Percentiles rank a stretch among this genome's conserved stretches.
Conservation (phyloP, 176 grass and related monocot species). For the Triticum urartu region DNA sequence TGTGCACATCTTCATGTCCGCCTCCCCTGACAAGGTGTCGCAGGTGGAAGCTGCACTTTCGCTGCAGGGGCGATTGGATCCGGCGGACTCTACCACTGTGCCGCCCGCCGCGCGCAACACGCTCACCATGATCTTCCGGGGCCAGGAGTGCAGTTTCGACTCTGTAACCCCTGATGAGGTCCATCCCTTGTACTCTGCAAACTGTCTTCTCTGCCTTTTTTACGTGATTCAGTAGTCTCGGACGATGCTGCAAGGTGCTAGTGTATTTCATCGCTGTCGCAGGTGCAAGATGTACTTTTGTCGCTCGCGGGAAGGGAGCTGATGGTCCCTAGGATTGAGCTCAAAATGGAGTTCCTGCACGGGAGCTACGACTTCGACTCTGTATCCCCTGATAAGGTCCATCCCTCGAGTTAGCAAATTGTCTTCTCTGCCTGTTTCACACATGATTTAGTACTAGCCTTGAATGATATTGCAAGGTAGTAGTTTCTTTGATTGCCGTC, state of each 20-base stretch:
- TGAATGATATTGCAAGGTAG: background rate
- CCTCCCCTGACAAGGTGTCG: slow-evolving; percentile 87
- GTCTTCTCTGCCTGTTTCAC: background rate
- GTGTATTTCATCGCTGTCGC: background rate
- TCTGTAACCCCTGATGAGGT: slow-evolving; percentile 96
- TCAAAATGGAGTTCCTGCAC: background rate
- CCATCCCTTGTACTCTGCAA: background rate
- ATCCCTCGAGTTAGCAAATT: background rate
- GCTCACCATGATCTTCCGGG: slow-evolving; percentile 91
- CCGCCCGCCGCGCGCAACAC: slow-evolving; percentile 50
- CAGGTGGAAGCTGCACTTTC: slow-evolving; percentile 74
- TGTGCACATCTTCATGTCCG: slow-evolving; percentile 89
- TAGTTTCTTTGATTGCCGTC: background rate
- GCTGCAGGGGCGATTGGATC: slow-evolving; percentile 42
- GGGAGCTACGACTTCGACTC: slow-evolving; percentile 64
- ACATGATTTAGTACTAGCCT: background rate
- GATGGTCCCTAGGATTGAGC: background rate
- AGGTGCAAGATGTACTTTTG: slow-evolving; percentile 94
- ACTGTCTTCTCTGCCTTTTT: background rate
- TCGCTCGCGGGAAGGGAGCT: slow-evolving; percentile 87
- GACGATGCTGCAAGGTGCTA: background rate
- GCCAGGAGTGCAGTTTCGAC: slow-evolving; percentile 57
- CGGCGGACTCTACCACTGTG: slow-evolving; percentile 1
- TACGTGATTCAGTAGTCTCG: background rate
- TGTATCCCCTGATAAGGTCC: slow-evolving; percentile 93